A percentile compares a stretch with the other conserved stretches of the same genome.
These are phyloP conservation scores for Clavariopsis aquatica DNA, from an alignment of 495 filamentous ascomycete genomes.

Conservation along the genomic window DNA sequence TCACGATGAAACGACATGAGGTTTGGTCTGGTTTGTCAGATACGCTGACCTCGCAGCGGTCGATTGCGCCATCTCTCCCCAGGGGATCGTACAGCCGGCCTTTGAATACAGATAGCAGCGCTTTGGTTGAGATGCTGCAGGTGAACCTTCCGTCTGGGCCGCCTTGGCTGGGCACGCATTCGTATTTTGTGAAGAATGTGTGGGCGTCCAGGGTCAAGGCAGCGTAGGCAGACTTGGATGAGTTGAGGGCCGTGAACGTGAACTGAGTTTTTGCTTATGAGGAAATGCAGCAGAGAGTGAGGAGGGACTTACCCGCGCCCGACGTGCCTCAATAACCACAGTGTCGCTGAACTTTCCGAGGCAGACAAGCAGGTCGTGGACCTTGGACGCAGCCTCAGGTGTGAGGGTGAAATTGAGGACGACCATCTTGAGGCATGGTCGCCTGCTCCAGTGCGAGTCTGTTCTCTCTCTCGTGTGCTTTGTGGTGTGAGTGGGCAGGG, in stretches of 20 bases:
- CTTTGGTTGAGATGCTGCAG: slow-evolving; percentile 77
- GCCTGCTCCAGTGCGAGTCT: too few relatives aligned
- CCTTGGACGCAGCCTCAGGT: slow-evolving; percentile 67
- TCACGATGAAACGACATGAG: slow-evolving; percentile 78
- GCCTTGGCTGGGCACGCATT: slow-evolving; percentile 53
- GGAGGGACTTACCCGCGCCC: slow-evolving; percentile 60
- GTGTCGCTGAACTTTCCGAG: slow-evolving; percentile 90
- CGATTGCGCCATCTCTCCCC: slow-evolving; percentile 77
- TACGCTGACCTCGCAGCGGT: slow-evolving; percentile 82
- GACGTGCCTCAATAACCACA: slow-evolving; percentile 80
- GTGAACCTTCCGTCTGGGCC: slow-evolving; percentile 59
- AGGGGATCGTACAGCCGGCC: slow-evolving; percentile 58
- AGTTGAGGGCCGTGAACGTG: slow-evolving; percentile 79
- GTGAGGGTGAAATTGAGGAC: slow-evolving; percentile 76
- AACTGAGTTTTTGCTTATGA: slow-evolving; percentile 56
- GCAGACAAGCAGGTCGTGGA: slow-evolving; percentile 85
- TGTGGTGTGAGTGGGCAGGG: too few relatives aligned
- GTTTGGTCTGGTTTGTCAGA: slow-evolving; percentile 69
- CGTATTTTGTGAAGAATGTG: slow-evolving; percentile 81
- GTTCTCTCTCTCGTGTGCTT: too few relatives aligned
- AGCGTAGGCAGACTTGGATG: slow-evolving; percentile 89
- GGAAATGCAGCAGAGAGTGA: slow-evolving; percentile 16
- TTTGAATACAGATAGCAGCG: slow-evolving; percentile 74
- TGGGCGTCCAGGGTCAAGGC: slow-evolving; percentile 72
- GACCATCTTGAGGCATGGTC: slow-evolving; percentile 54